These are phyloP conservation scores for Ceratocystis alfenasii DNA, from an alignment of 2,329 filamentous ascomycete genomes.

Conservation along the genomic window DNA sequence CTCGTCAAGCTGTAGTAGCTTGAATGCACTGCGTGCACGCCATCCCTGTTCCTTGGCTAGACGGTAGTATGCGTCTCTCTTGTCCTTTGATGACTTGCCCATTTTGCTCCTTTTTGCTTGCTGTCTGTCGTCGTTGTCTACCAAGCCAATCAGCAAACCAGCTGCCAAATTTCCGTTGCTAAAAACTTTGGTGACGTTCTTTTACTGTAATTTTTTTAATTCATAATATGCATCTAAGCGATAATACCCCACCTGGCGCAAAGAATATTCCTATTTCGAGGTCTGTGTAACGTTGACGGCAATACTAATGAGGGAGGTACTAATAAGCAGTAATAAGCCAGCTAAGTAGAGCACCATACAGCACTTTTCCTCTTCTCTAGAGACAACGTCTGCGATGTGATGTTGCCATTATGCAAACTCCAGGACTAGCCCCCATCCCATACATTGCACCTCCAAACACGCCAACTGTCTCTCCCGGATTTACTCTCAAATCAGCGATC, in stretches of 20 bases:
- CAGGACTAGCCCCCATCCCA: too few species aligned
- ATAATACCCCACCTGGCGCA: neutral
- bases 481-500: neutral
- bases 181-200: neutral
- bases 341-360: too few species aligned
- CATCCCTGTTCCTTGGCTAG: constrained; percentile 98
- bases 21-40: constrained; percentile 92
- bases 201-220: constrained; percentile 2
- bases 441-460: too few species aligned
- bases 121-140: neutral
- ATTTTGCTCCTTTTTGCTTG: constrained; percentile 35
- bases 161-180: neutral
- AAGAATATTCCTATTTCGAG: neutral
- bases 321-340: neutral
- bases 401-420: neutral
- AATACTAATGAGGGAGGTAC: neutral
- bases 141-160: neutral
- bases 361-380: too few species aligned
- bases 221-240: constrained; percentile 2
- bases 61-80: constrained; percentile 93
- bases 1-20: constrained; percentile 87
- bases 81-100: constrained; percentile 98
- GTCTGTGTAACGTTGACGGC: neutral
- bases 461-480: too few species aligned
- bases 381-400: too few species aligned